Percentiles rank a stretch among this genome's conserved stretches.
Evolutionary conservation across 1,284 basidiomycete species (phyloP).

Genomic region (Fomitopsis betulina): DNA sequence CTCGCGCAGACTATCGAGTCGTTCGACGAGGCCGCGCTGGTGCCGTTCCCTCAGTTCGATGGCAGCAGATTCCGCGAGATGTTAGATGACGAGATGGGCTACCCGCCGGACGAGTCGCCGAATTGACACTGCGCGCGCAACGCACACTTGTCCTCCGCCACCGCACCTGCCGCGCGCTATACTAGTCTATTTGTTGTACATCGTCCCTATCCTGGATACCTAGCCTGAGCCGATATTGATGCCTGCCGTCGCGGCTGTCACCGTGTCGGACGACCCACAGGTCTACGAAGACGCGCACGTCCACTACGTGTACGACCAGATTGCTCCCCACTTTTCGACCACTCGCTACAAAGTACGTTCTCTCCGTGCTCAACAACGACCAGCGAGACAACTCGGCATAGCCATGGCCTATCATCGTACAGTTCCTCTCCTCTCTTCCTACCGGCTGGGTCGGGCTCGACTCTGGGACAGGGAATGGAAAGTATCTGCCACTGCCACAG

Average conservation of each 20-base stretch:
- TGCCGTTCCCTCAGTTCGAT: constrained; percentile 65
- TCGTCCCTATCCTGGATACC: constrained; percentile 3
- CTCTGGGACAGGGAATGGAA: constrained; percentile 96
- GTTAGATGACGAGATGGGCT: constrained; percentile 75
- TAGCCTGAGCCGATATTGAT: neutral
- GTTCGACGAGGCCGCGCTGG: constrained; percentile 41
- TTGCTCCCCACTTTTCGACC: constrained; percentile 89
- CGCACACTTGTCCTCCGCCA: constrained; percentile 1
- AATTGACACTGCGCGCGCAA: constrained; percentile 10
- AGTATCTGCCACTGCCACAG: constrained; percentile 77
- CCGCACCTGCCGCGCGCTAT: neutral
- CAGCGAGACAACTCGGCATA: constrained; percentile 26
- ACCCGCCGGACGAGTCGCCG: constrained; percentile 21
- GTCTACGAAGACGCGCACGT: constrained; percentile 74
- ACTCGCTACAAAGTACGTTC: constrained; percentile 84
- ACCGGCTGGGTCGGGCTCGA: constrained; percentile 86
- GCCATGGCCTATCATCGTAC: constrained; percentile 93
- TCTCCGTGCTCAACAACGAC: neutral
- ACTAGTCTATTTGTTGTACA: constrained; percentile 9
- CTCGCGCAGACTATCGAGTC: constrained; percentile 46
- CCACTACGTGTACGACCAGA: constrained; percentile 85
- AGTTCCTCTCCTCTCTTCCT: constrained; percentile 75
- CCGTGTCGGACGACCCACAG: constrained; percentile 41
- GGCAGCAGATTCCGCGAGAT: constrained; percentile 58
- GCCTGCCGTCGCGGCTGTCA: constrained; percentile 33